Base-by-base conservation (phyloP, 1,284 basidiomycete species). In the Apiotrichum sp. region DNA sequence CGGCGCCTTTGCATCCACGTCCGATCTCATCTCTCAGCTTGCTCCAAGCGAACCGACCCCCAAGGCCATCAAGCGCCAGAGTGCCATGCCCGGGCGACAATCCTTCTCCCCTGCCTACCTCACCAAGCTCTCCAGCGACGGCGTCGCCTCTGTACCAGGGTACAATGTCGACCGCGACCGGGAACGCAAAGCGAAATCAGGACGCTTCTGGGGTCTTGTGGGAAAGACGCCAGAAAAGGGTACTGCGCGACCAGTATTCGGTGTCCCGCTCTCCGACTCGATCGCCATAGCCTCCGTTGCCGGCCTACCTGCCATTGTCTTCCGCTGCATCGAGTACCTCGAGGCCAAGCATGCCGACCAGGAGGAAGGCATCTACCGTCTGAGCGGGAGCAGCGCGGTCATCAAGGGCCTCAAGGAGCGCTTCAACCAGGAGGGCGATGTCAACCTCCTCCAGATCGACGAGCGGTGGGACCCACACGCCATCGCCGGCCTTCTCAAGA, bases 311-410 rank as follows among this genome's bases (percentile, higher is more conserved):
- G 90, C 93, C 3, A 89, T 98, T 58, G 87, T 97, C 35, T 98
- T 93, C 79, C 84, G 95, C 54, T 91, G 88, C 65, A 91, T 95
- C 65, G 85, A 91, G 68, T 93, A 90, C 75, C 78, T 93, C 54
- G 89, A 95, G 78, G 83, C 85, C 36, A 91, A 91, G 75, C 83
- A 89, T 68, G 95, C 95, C 9, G 89, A 96, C 63, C 84, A 89
- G 66, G 95, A 99, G 71, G 95, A 99, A 77, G 95, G 95, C 39
- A 96, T 99, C 63, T 99, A 98, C 77, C 85, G 95, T 52, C 78
- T 98, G 53, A 92, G 88, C 66, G 93, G 92, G 7, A 91, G 88
- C 67, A 89, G 89, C 56, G 89, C 91, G 33, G 91, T 93, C 52
- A 93, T 98, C 79, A 97, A 97, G 80, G 84, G 80, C 46, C 80